Evolutionary conservation across 108 stramenopile genomes (phyloP), one percentile per base, ranked within the genome.

Genomic region (Cyclotella sp.): DNA sequence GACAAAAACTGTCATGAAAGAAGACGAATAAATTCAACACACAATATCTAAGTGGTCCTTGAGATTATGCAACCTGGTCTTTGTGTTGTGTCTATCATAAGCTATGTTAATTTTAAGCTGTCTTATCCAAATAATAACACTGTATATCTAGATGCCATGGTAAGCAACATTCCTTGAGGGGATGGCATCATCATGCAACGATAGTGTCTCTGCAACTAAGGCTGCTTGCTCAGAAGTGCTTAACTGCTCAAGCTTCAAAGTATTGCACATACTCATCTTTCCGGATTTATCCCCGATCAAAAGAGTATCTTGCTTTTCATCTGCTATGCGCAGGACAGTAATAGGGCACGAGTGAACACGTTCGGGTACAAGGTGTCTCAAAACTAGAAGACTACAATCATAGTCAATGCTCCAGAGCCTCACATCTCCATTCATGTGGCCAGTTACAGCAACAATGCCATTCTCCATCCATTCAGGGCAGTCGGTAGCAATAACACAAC

Each of bases 391-490:
- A n/a, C 63, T 68, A 0, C 73, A 82, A 24, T 88, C 72, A 68
- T 87, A 85, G 72, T 93, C 83, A 28, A 97, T 70, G 22, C 91
- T 85, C 98, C 98, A 98, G 34, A 98, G 86, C 19, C 87, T 82
- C 15, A 97, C 89, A 75, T 96, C 89, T n/a, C 98, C 98, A 71
- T 95, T 93, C 68, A 88, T 85, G 70, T 98, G 98, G 24, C 98
- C 98, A 18, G 96, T 96, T 27, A 97, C 93, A 29, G 88, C 94
- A 24, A 93, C 93, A 58, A 97, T 91, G 19, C 98, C 98, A 52
- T 90, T 67, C 59, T 95, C 87, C 80, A 88, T 94, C 98, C 98
- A 98, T 73, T 97, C 94, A 27, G 95, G 89, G 82, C 97, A 96
- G 63, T 90, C 88, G 2, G 96, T 96, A 19, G 95, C 81, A 30